Conservation (phyloP, 257 asterid genomes). For the Cynanchum wilfordii region DNA sequence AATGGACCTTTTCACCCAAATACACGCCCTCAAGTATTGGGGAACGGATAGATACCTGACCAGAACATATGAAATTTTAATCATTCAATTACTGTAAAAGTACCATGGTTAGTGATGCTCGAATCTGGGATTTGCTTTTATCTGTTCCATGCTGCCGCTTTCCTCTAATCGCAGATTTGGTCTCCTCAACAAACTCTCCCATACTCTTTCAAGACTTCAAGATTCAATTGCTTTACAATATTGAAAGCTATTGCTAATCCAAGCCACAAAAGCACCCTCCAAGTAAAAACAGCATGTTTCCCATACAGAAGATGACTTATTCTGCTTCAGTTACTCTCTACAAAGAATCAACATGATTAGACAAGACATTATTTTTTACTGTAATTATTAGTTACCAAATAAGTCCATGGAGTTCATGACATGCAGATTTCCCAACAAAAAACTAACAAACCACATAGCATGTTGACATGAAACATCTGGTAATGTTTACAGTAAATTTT, state of each 20-base stretch:
- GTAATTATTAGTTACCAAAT: background rate
- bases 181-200: slow-evolving; percentile 44
- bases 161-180: slow-evolving; percentile 24
- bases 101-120: slow-evolving; percentile 44
- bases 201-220: slow-evolving; percentile 20
- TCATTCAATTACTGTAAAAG: background rate
- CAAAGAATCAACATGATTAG: slow-evolving; percentile 1
- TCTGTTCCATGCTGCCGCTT: slow-evolving; percentile 41
- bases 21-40: background rate
- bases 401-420: background rate
- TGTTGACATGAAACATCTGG: background rate
- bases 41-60: background rate
- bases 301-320: background rate
- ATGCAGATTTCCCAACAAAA: too few species aligned
- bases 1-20: background rate
- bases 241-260: background rate
- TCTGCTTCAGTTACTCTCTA: background rate
- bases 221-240: background rate
- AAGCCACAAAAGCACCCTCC: background rate
- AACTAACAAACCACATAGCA: background rate
- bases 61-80: background rate
- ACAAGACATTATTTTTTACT: background rate
- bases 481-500: background rate
- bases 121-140: slow-evolving; percentile 34
- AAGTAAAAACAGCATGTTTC: slow-evolving; percentile 5